Evolutionary conservation across 202 grass and related monocot genomes (phyloP).

Genomic region (Cymbopogon flexuosus): DNA sequence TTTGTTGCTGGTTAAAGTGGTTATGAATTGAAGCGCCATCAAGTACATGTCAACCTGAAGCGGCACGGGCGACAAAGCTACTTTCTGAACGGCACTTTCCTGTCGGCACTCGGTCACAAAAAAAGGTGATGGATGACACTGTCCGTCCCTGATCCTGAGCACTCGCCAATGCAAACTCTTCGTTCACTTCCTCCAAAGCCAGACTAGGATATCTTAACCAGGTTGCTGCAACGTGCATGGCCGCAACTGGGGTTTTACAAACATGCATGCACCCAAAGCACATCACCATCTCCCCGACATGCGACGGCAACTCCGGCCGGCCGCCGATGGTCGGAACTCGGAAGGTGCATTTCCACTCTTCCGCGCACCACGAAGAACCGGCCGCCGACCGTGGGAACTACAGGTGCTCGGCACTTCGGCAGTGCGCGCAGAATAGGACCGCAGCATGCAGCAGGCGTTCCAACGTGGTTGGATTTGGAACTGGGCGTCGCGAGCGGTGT

Average conservation of each 20-base stretch:
- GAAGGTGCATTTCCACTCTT: not conserved
- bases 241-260: too few species aligned
- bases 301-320: not conserved
- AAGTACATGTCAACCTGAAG: too few species aligned
- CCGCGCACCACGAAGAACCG: not conserved
- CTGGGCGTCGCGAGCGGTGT: not conserved
- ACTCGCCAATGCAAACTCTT: not conserved
- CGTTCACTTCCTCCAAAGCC: not conserved
- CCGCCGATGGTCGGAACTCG: not conserved
- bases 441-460: not conserved
- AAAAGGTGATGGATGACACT: not conserved
- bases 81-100: not conserved
- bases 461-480: not conserved
- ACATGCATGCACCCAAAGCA: not conserved
- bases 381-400: not conserved
- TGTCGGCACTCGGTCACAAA: too few species aligned
- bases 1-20: too few species aligned
- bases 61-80: not conserved
- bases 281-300: not conserved
- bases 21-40: too few species aligned
- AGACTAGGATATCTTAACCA: too few species aligned
- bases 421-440: slow-evolving; percentile 1
- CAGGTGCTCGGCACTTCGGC: not conserved
- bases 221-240: not conserved
- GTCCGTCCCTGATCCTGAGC: not conserved